Conservation (phyloP, 257 asterid species). For the Henckelia pumila region DNA sequence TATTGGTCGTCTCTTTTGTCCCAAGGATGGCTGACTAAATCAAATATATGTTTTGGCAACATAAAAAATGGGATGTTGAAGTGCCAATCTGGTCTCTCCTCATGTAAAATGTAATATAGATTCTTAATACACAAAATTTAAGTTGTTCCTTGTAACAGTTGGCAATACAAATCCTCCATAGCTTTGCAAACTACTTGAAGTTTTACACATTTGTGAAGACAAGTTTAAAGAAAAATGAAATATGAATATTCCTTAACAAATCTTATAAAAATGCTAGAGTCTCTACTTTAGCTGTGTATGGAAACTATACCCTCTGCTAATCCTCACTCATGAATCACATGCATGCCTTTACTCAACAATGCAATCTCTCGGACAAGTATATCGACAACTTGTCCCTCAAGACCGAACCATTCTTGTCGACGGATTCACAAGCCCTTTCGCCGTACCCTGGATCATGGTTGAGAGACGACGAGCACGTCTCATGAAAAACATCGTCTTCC, state of each 20-base stretch:
- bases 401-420: slow-evolving; percentile 39
- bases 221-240: too few relatives aligned
- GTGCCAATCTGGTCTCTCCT: not conserved
- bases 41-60: not conserved
- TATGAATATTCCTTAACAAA: not conserved
- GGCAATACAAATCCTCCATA: not conserved
- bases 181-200: not conserved
- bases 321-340: not conserved
- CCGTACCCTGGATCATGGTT: slow-evolving; percentile 61
- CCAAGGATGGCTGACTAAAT: not conserved
- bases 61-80: too few relatives aligned
- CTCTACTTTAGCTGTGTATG: not conserved
- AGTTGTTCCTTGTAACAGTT: not conserved
- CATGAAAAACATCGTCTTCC: slow-evolving; percentile 56
- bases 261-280: not conserved
- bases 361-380: slow-evolving; percentile 40
- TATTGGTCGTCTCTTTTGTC: not conserved
- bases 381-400: slow-evolving; percentile 51
- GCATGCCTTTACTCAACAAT: slow-evolving; percentile 24
- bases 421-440: slow-evolving; percentile 50
- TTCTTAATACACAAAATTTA: too few relatives aligned
- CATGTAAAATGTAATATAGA: not conserved
- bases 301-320: not conserved
- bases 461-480: slow-evolving; percentile 24
- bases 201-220: too few relatives aligned